A percentile compares a stretch with the other conserved stretches of the same genome.
These are phyloP conservation scores for Monosporascus sp. DNA, from an alignment of 2,329 filamentous ascomycete genomes.

Conservation along the genomic window DNA sequence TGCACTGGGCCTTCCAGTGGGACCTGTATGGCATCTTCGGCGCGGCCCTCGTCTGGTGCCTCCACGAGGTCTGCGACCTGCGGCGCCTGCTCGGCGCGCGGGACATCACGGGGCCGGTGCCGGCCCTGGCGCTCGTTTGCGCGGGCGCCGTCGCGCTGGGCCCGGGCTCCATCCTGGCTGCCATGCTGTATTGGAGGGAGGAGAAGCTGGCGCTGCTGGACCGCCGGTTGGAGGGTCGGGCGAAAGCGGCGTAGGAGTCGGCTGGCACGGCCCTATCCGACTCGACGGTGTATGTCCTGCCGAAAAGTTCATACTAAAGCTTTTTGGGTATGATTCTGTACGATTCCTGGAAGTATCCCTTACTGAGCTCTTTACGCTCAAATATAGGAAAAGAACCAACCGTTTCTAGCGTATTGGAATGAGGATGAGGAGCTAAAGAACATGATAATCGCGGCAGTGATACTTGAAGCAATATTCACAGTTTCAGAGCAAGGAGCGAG, in stretches of 20 bases:
- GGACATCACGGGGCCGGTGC: background rate
- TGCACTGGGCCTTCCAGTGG: slow-evolving; percentile 6
- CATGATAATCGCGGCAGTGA: too few relatives aligned
- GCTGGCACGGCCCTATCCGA: background rate
- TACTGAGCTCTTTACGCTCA: too few relatives aligned
- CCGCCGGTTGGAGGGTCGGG: background rate
- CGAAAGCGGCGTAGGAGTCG: background rate
- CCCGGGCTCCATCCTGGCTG: background rate
- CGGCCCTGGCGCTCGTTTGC: background rate
- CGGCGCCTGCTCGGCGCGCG: background rate
- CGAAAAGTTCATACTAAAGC: too few relatives aligned
- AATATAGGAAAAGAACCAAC: too few relatives aligned
- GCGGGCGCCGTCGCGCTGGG: background rate
- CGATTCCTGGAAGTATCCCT: too few relatives aligned
- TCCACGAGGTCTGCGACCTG: background rate
- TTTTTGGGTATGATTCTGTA: too few relatives aligned
- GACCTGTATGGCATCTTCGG: slow-evolving; percentile 3
- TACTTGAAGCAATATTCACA: too few relatives aligned
- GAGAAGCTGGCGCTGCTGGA: background rate
- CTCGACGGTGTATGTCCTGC: background rate
- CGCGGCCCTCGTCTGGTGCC: slow-evolving; percentile 1
- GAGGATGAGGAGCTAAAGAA: too few relatives aligned
- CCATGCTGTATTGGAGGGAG: slow-evolving; percentile 3
- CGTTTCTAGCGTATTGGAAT: too few relatives aligned
- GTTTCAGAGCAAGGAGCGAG: too few relatives aligned